Conservation (phyloP, 106 monocot genomes). For the Xerophyta viscosa region DNA sequence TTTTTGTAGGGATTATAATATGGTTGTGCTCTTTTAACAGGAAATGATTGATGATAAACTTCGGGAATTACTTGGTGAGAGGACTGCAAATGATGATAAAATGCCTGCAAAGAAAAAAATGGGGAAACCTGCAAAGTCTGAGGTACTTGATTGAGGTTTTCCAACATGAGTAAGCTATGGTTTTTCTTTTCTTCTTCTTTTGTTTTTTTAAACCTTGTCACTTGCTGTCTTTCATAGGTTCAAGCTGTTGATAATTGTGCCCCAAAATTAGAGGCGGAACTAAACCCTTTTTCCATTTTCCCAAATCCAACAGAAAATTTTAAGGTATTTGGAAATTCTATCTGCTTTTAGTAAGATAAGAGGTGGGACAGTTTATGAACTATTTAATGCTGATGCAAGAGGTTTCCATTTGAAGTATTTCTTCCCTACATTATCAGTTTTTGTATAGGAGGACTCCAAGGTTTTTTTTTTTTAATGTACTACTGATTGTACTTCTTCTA, state of each 20-base stretch:
- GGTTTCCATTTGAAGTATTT: not conserved
- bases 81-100: slow-evolving; percentile 82
- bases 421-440: no score
- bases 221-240: no score
- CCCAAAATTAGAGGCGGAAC: slow-evolving; percentile 53
- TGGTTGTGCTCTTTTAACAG: slow-evolving; percentile 19
- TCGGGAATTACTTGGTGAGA: slow-evolving; percentile 60
- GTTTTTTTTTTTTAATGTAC: no score
- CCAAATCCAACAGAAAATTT: slow-evolving; percentile 77
- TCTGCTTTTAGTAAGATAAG: not conserved
- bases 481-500: no score
- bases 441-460: no score
- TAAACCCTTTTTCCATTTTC: slow-evolving; percentile 89
- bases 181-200: not conserved
- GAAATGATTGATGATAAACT: slow-evolving; percentile 78
- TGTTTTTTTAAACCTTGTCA: no score
- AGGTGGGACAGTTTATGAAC: no score
- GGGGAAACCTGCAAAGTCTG: slow-evolving; percentile 74
- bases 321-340: slow-evolving; percentile 40
- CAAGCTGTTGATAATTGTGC: slow-evolving; percentile 8
- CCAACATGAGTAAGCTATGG: slow-evolving; percentile 1
- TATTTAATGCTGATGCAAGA: no score
- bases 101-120: slow-evolving; percentile 93
- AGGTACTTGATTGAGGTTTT: no score
- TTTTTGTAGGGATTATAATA: slow-evolving; percentile 1